Base-by-base conservation (phyloP, 1,284 basidiomycete species). In the Microbotryum scabiosae region DNA sequence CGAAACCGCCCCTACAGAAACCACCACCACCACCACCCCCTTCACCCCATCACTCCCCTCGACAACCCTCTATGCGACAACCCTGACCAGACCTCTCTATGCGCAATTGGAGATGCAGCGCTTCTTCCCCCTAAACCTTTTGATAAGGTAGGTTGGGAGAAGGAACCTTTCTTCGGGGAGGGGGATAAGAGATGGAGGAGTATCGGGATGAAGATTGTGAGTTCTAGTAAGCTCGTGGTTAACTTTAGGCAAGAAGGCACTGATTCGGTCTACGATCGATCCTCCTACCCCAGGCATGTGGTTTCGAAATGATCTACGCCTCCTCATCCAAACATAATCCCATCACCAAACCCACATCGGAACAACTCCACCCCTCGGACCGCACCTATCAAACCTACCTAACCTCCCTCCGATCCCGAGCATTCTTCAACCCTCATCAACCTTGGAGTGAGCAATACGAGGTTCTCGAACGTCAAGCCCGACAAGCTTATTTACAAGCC, bases 271-370 rank as follows among this genome's bases (percentile, higher is more conserved):
- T 41, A 12, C 36, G 3, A 3, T 41, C 4, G 36, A 18, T 12
- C 0, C 4, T 41, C 36, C 23, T 30, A 12, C 4, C 1, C 6
- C 69, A 90, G 88, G 85, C 90, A 5, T 90, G 88, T 65, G 92
- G 92, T 0, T 96, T 96, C 68, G 92, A 97, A 77, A 96, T 96
- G 81, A 80, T 93, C 56, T 96, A 87, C 74, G 82, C 90, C 76
- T 86, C 91, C 74, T 60, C 59, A 82, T 82, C 71, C 83, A 87
- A 76, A 76, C 68, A 36, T 4, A 50, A 25, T 8, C 61, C 51
- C 14, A 53, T 54, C 14, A 18, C 54, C 20, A 49, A 14, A 18
- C 36, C 61, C 20, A 54, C 30, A 10, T 5, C 18, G 14, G n/a
- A 41, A 43, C 5, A 14, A 3, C 21, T 45, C 25, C 55, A 58